These are phyloP conservation scores for Debaryomyces singareniensis DNA, from an alignment of 1,139 yeast genomes.

Conservation along the genomic window DNA sequence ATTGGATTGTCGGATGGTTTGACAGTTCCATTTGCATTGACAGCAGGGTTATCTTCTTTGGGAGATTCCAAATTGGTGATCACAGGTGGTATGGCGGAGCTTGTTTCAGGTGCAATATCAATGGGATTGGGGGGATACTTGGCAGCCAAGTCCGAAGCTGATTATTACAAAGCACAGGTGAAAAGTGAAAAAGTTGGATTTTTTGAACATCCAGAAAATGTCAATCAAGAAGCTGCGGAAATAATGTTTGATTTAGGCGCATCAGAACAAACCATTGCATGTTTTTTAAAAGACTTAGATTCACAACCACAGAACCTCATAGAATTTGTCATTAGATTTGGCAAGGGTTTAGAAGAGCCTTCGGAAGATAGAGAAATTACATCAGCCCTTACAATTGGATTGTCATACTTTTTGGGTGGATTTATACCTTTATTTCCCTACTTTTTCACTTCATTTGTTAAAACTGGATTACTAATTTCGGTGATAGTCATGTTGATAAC, in stretches of 20 bases:
- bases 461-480: conserved; percentile 68
- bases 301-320: conserved; percentile 61
- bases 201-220: conserved; percentile 55
- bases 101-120: conserved; percentile 76
- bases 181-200: conserved; percentile 63
- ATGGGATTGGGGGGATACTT: conserved; percentile 83
- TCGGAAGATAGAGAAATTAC: conserved; percentile 73
- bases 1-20: conserved; percentile 78
- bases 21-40: conserved; percentile 79
- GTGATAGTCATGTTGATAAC: conserved; percentile 81
- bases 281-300: conserved; percentile 65
- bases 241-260: conserved; percentile 67
- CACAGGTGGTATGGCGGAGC: conserved; percentile 82
- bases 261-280: conserved; percentile 56
- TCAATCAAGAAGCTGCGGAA: conserved; percentile 67
- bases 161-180: conserved; percentile 65
- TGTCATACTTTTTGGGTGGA: conserved; percentile 72
- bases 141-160: conserved; percentile 76
- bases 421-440: conserved; percentile 76
- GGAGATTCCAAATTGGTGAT: conserved; percentile 72
- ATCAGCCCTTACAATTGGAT: conserved; percentile 71
- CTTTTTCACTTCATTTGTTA: conserved; percentile 68
- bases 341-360: conserved; percentile 75
- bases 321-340: conserved; percentile 67
- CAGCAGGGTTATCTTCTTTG: conserved; percentile 73